A percentile compares a stretch with the other conserved stretches of the same genome.
Conservation (phyloP, 345 rosid genomes). For the Salix exigua region DNA sequence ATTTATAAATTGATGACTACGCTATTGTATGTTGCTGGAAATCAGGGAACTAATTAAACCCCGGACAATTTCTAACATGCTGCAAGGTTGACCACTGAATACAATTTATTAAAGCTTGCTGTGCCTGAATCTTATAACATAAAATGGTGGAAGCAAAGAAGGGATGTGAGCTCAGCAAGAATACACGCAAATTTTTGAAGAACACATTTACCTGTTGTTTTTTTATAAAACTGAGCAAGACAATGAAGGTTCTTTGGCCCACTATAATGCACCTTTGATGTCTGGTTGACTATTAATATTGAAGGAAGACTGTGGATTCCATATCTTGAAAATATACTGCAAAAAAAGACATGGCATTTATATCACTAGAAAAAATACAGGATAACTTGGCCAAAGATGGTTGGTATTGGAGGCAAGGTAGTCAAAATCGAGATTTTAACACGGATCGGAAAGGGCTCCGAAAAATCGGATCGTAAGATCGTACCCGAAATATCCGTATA, state of each 20-base stretch:
- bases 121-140: not conserved
- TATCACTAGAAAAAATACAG: not conserved
- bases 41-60: not conserved
- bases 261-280: constrained; percentile 45
- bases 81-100: not conserved
- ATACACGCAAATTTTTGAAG: not conserved
- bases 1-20: not conserved
- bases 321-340: constrained; percentile 73
- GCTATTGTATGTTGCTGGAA: not conserved
- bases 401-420: too few species aligned
- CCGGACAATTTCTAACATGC: not conserved
- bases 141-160: not conserved
- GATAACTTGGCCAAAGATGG: not conserved
- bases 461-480: too few species aligned
- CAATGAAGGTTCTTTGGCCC: constrained; percentile 62
- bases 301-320: constrained; percentile 89
- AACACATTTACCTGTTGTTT: constrained; percentile 53
- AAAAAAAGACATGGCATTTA: constrained; percentile 7
- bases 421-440: too few species aligned
- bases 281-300: constrained; percentile 61
- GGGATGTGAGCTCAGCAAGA: not conserved
- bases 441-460: too few species aligned
- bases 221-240: constrained; percentile 63
- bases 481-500: too few species aligned
- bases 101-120: not conserved